phyloP scores from a whole-genome alignment of 306 rosid genomes.

The Gillenia trifoliata region DNA sequence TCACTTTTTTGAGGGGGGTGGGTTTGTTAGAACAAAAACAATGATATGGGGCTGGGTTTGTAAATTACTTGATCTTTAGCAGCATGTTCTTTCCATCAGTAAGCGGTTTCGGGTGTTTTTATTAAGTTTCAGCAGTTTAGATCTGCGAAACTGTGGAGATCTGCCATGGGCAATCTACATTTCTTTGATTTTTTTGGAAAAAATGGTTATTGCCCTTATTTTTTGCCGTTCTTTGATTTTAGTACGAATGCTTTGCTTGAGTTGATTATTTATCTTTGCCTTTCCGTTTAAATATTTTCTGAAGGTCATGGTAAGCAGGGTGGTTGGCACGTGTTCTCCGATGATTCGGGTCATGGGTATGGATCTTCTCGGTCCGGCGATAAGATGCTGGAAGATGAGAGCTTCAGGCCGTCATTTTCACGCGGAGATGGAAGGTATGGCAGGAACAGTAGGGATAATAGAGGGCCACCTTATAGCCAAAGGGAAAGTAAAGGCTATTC shows the following conservation, averaged over 20 bases:
- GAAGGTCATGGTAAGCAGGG: slow-evolving; percentile 98
- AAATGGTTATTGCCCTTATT: neutral
- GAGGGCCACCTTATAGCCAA: slow-evolving; percentile 51
- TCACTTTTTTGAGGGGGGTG: neutral
- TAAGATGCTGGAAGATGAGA: slow-evolving; percentile 68
- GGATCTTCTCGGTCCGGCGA: slow-evolving; percentile 62
- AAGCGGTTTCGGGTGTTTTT: neutral
- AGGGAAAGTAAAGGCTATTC: slow-evolving; percentile 72
- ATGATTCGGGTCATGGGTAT: slow-evolving; percentile 80
- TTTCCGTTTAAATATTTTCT: slow-evolving; percentile 37
- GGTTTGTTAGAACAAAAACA: neutral
- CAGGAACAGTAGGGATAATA: slow-evolving; percentile 59
- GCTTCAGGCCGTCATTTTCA: slow-evolving; percentile 44
- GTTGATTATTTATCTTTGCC: slow-evolving; percentile 33
- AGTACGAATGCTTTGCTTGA: slow-evolving; percentile 38
- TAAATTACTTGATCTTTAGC: neutral
- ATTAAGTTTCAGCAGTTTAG: neutral
- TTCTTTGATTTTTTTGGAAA: neutral
- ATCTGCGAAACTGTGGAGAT: slow-evolving; percentile 34
- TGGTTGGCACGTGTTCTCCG: slow-evolving; percentile 78
- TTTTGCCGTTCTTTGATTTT: too few species aligned
- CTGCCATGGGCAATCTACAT: slow-evolving; percentile 7
- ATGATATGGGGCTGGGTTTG: neutral
- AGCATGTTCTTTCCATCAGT: neutral
- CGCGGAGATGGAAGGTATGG: slow-evolving; percentile 79